Conservation (phyloP, 257 asterid species). For the Solanum infundibuliforme region DNA sequence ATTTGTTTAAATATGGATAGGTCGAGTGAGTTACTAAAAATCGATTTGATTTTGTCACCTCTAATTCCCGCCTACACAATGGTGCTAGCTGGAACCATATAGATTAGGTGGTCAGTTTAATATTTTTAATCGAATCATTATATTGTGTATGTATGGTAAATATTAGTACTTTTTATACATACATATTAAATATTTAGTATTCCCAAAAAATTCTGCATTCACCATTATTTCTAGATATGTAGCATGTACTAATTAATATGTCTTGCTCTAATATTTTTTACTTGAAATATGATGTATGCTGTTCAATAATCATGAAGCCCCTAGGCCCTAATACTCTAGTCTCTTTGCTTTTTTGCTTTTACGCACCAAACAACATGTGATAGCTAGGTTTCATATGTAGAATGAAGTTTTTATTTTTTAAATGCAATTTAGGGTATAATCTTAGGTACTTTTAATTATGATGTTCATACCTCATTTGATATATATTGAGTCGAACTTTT, state of each 20-base stretch:
- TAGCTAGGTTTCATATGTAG: not conserved
- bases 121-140: not conserved
- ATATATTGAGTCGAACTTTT: accelerated
- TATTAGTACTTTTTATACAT: not conserved
- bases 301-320: not conserved
- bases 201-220: not conserved
- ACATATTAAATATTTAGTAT: not conserved
- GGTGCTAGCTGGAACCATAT: not conserved
- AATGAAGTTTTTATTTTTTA: too few relatives aligned
- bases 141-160: not conserved
- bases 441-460: not conserved
- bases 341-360: not conserved
- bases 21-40: not conserved
- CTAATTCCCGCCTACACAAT: not conserved
- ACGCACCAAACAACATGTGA: not conserved
- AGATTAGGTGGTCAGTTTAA: not conserved
- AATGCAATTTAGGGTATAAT: not conserved
- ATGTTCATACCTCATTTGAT: not conserved
- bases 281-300: not conserved
- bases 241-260: not conserved
- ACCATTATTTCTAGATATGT: not conserved
- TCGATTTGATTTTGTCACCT: not conserved
- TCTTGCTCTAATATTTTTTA: not conserved
- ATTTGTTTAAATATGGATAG: not conserved
- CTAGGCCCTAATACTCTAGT: not conserved